Percentiles rank a stretch among this genome's conserved stretches.
These are phyloP conservation scores for Anisodus tanguticus DNA, from an alignment of 257 asterid genomes.

Conservation along the genomic window DNA sequence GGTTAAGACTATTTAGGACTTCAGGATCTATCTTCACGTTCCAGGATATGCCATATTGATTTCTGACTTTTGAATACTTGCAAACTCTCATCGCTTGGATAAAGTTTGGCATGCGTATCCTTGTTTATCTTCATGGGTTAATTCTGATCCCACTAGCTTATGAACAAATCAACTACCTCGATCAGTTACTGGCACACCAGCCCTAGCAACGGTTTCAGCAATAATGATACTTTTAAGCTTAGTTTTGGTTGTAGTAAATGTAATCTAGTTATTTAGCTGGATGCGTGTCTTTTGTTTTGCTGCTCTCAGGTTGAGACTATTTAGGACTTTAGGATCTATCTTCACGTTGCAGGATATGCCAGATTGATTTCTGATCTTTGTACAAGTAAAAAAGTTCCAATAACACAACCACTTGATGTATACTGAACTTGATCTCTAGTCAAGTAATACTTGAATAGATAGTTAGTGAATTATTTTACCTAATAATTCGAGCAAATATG, in stretches of 20 bases:
- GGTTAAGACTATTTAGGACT: not conserved
- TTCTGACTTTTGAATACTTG: not conserved
- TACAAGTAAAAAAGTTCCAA: not conserved
- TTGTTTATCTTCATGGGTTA: not conserved
- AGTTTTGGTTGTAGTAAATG: not conserved
- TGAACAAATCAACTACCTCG: not conserved
- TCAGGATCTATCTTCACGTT: slow-evolving; percentile 15
- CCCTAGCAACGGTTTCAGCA: not conserved
- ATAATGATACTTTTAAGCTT: not conserved
- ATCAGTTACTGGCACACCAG: not conserved
- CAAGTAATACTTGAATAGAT: slow-evolving; percentile 12
- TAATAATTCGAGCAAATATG: not conserved
- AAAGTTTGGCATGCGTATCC: not conserved
- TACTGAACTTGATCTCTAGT: not conserved
- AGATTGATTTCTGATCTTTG: not conserved
- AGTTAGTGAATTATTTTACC: not conserved
- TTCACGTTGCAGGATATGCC: not conserved
- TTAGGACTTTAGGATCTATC: slow-evolving; percentile 16
- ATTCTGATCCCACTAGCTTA: not conserved
- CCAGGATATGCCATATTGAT: not conserved
- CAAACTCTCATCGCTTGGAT: not conserved
- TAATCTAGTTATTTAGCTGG: slow-evolving; percentile 6
- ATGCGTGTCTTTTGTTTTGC: not conserved
- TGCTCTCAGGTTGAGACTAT: not conserved
- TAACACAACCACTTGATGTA: not conserved